phyloP scores from a whole-genome alignment of 257 asterid species.

The Nicotiana paniculata region DNA sequence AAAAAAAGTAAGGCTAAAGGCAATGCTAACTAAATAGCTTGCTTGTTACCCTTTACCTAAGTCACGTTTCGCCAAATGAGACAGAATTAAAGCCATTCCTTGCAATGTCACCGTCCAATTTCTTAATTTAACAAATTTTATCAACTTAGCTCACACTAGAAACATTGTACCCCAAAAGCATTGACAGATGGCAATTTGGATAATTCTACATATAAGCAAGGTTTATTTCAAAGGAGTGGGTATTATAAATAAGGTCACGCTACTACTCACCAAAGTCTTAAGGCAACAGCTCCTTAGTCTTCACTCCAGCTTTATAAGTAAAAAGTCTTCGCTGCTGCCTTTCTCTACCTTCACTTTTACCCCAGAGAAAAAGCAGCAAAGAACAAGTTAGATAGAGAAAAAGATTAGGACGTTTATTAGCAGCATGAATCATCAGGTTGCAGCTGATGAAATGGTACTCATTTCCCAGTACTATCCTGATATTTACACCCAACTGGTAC shows the following conservation, averaged over 20 bases:
- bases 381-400: background rate
- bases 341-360: conserved; percentile 9
- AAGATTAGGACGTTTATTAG: background rate
- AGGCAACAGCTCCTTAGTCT: conserved; percentile 15
- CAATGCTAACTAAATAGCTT: background rate
- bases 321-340: conserved; percentile 2
- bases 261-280: conserved; percentile 8
- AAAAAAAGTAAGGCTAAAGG: background rate
- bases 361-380: background rate
- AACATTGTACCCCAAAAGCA: background rate
- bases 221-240: conserved; percentile 11
- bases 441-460: conserved; percentile 40
- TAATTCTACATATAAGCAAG: conserved; percentile 16
- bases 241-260: conserved; percentile 42
- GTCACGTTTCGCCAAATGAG: conserved; percentile 31
- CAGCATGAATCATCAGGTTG: conserved; percentile 24
- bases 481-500: conserved; percentile 27
- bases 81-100: background rate
- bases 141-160: background rate
- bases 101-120: conserved; percentile 21
- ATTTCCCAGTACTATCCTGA: conserved; percentile 47
- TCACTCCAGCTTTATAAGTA: conserved; percentile 4
- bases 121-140: conserved; percentile 36
- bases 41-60: conserved; percentile 4
- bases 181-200: conserved; percentile 28